Evolutionary conservation across 1,284 basidiomycete species (phyloP).

Genomic region (Cerrena zonata): DNA sequence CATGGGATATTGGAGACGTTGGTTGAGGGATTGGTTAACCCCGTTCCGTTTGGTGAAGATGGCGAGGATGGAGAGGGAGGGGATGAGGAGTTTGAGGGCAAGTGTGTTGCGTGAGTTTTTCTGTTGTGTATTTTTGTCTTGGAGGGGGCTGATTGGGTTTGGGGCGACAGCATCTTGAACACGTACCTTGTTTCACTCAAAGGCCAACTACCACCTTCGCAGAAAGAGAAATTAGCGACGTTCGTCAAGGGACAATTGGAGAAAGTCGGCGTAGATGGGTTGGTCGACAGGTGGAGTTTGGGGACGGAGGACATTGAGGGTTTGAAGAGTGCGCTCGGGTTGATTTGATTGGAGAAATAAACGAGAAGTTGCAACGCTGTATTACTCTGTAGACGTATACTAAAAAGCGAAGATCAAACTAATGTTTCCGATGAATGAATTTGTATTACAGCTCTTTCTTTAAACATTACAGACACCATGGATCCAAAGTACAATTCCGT

Average conservation of each 20-base stretch:
- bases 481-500: too few species aligned
- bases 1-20: slow-evolving; percentile 40
- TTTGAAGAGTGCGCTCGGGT: neutral
- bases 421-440: too few species aligned
- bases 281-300: slow-evolving; percentile 23
- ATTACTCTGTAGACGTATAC: too few species aligned
- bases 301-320: slow-evolving; percentile 5
- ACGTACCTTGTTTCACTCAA: slow-evolving; percentile 47
- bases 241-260: slow-evolving; percentile 25
- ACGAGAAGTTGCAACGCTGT: too few species aligned
- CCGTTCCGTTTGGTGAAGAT: slow-evolving; percentile 61
- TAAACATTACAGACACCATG: too few species aligned
- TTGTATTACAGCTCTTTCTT: too few species aligned
- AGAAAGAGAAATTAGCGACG: slow-evolving; percentile 37
- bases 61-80: slow-evolving; percentile 58
- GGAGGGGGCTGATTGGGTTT: neutral
- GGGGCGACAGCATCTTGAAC: slow-evolving; percentile 49
- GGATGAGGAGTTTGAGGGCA: slow-evolving; percentile 81
- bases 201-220: slow-evolving; percentile 35
- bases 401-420: too few species aligned
- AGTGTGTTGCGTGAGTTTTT: slow-evolving; percentile 57
- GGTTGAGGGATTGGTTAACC: slow-evolving; percentile 40
- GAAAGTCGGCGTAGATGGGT: slow-evolving; percentile 16
- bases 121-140: slow-evolving; percentile 7
- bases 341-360: too few species aligned